These are phyloP conservation scores for Pleurotus platypus DNA, from an alignment of 768 basidiomycete genomes.

Conservation along the genomic window DNA sequence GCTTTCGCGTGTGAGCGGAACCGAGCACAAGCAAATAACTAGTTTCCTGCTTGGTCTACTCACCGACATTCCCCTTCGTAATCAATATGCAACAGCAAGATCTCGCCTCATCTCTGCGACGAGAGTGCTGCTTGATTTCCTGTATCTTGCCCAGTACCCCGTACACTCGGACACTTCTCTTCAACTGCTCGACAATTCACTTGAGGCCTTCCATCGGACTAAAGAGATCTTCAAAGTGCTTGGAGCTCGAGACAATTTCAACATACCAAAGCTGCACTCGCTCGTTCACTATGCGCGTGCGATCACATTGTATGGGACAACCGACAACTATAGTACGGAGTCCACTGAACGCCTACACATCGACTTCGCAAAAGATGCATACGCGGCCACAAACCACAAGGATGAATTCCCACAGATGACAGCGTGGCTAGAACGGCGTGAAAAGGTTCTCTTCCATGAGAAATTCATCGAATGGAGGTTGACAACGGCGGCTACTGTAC, in stretches of 20 bases:
- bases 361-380: conserved; percentile 17
- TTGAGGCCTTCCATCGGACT: conserved; percentile 2
- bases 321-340: conserved; percentile 31
- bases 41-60: conserved; percentile 6
- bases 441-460: too few relatives aligned
- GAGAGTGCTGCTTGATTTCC: conserved; percentile 21
- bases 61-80: neutral
- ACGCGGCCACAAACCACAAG: conserved; percentile 17
- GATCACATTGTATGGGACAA: conserved; percentile 23
- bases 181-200: conserved; percentile 11
- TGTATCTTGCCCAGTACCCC: conserved; percentile 15
- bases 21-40: conserved; percentile 9
- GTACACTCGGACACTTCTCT: conserved; percentile 14
- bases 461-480: too few relatives aligned
- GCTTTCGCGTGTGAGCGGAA: neutral
- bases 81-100: neutral
- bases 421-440: conserved; percentile 14
- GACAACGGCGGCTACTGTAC: too few relatives aligned
- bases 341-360: too few relatives aligned
- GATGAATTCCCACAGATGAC: conserved; percentile 27
- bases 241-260: conserved; percentile 17
- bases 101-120: conserved; percentile 2
- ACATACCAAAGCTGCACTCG: conserved; percentile 31
- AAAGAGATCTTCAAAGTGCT: conserved; percentile 18
- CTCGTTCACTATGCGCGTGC: conserved; percentile 21